These are phyloP conservation scores for Capronia coronata DNA, from an alignment of 2,329 filamentous ascomycete species.

Conservation along the genomic window DNA sequence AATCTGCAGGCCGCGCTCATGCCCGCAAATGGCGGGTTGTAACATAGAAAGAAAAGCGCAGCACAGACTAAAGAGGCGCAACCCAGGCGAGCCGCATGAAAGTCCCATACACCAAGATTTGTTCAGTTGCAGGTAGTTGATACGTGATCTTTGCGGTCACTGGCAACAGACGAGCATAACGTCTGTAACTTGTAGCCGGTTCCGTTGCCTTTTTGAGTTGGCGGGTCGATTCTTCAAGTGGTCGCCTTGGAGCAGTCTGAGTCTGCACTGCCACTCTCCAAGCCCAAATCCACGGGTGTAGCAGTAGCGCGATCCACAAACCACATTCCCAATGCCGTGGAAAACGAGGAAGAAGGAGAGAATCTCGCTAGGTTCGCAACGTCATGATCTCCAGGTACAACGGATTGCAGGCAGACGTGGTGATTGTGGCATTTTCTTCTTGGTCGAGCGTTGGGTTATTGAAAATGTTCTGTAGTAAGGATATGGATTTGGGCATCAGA, in stretches of 20 bases:
- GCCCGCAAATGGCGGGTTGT: conserved; percentile 4
- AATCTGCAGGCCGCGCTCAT: neutral
- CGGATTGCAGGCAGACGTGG: neutral
- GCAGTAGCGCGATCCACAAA: too few species aligned
- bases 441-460: too few species aligned
- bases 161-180: too few species aligned
- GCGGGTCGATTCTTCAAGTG: too few species aligned
- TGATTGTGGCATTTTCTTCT: neutral
- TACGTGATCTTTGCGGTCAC: too few species aligned
- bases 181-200: too few species aligned
- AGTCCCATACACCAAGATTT: neutral
- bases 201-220: too few species aligned
- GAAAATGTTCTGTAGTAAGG: neutral
- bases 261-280: too few species aligned
- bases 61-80: conserved; percentile 5
- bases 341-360: too few species aligned
- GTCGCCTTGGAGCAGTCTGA: too few species aligned
- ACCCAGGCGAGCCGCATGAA: conserved; percentile 11
- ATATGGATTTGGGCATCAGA: neutral
- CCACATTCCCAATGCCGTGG: too few species aligned
- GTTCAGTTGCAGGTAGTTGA: neutral
- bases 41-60: conserved; percentile 14
- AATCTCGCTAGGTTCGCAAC: neutral
- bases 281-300: too few species aligned
- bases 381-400: conserved; percentile 10